Base-by-base conservation (phyloP, 768 basidiomycete genomes). In the Daedaleopsis sinensis region DNA sequence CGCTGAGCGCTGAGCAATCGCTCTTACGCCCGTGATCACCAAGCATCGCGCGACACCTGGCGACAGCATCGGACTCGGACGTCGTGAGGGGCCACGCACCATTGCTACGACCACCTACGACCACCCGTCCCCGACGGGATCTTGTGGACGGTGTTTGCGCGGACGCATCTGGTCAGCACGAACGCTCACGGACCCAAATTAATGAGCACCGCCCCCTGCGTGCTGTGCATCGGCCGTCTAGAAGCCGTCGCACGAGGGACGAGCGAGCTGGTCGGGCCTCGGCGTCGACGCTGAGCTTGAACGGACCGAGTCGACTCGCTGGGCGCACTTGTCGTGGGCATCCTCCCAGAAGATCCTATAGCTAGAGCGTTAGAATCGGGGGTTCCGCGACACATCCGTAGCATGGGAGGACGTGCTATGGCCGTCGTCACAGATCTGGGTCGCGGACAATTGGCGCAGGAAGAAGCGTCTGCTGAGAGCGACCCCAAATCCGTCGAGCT, bases 401-500 rank as follows among this genome's bases (percentile, higher is more conserved):
- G 27, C 27, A 32, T 32, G 27, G 27, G 27, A 32, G 27, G 27
- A 32, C 27, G 4, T 32, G 27, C 27, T 7, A 32, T 32, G 4
- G 27, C 27, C 27, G 44, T 46, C 43, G 43, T 44, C 16, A 19
- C 43, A 46, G 44, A 10, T 21, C 44, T 18, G 44, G 44, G n/a
- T n/a, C n/a, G n/a, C n/a, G 47, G 23, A 13, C 12, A 23, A 21
- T 10, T 23, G 27, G 27, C 23, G 21, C 47, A 49, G 47, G 47
- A 49, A 23, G 47, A 13, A 49, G 47, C 47, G 47, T 24, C 47
- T 49, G 23, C 23, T 18, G 19, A 48, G 27, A 48, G 10, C 24
- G 11, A 56, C 55, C 55, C 55, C 55, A 48, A 21, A 47, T 56
- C 35, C 36, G 46, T 37, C 44, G 55, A 36, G 42, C 32, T 47